Evolutionary conservation across 106 monocot genomes (phyloP), one percentile per base, ranked within the genome.

Genomic region (Dendrobium chrysotoxum): DNA sequence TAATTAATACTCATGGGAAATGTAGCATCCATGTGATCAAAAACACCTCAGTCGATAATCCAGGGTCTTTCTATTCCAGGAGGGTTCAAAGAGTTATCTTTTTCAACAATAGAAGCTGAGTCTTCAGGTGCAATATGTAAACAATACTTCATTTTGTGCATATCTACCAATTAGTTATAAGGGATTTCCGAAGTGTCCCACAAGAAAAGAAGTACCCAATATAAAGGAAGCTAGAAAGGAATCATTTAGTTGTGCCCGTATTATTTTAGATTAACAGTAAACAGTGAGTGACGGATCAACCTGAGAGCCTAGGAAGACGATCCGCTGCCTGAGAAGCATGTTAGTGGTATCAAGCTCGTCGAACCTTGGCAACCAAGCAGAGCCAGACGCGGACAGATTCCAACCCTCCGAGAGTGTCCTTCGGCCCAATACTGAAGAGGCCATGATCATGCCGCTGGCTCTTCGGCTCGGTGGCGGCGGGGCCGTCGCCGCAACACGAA

Each of bases 301-400:
- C 93, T 92, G 95, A 71, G 95, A 95, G 11, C 95, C 99, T 54
- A 99, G 77, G 81, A 99, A 99, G 81, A 99, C 86, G 67, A 99
- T 91, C 71, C 99, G 78, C 87, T 99, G 99, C 73, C 82, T 84
- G 68, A 99, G 91, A 75, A 99, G 99, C 99, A 93, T 99, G 82
- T 99, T 95, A 30, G 86, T 95, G 50, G 90, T 83, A 42, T 99
- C 99, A 28, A 99, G 84, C 66, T 95, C 95, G 58, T 95, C 93
- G 76, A 92, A 79, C 58, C 87, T 89, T 23, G 88, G 91, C 89
- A 90, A 77, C 85, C 88, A 86, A 58, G 91, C 86, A 18, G 92
- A 65, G 40, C 86, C 83, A 23, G 78, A 57, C 41, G 73, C 73
- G 30, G 84, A 86, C 23, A 86, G 71, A 54, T 88, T 88, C 95